Conservation (phyloP, 2,329 filamentous ascomycete species). For the Aureobasidium lini region DNA sequence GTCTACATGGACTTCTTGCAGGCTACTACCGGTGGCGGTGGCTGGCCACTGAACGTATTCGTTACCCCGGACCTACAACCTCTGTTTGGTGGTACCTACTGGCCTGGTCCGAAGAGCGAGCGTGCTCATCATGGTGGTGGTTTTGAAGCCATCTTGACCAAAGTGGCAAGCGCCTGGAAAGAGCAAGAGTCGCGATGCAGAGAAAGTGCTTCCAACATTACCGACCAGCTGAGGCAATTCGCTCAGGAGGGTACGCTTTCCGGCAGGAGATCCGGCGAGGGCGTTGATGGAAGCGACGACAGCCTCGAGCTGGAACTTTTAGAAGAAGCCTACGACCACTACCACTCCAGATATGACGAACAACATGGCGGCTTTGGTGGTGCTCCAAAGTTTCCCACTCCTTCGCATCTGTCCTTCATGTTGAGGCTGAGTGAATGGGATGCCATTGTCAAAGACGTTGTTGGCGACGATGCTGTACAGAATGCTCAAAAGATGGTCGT, state of each 20-base stretch:
- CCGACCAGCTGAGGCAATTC: slow-evolving; percentile 74
- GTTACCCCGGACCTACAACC: slow-evolving; percentile 87
- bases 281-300: slow-evolving; percentile 40
- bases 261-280: slow-evolving; percentile 21
- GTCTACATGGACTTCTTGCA: slow-evolving; percentile 99
- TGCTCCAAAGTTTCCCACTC: slow-evolving; percentile 84
- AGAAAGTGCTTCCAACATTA: slow-evolving; percentile 74
- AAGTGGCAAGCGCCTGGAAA: slow-evolving; percentile 66
- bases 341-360: slow-evolving; percentile 71
- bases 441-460: slow-evolving; percentile 68
- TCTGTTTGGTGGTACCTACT: slow-evolving; percentile 94
- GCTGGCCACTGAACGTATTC: slow-evolving; percentile 96
- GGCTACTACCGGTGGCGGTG: slow-evolving; percentile 79
- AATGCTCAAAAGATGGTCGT: slow-evolving; percentile 72
- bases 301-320: slow-evolving; percentile 82
- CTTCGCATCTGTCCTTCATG: slow-evolving; percentile 75
- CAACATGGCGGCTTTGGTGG: slow-evolving; percentile 66
- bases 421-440: slow-evolving; percentile 67
- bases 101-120: slow-evolving; percentile 68
- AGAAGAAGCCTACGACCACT: slow-evolving; percentile 80
- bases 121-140: slow-evolving; percentile 51
- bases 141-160: slow-evolving; percentile 75
- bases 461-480: slow-evolving; percentile 71
- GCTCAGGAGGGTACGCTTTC: slow-evolving; percentile 74
- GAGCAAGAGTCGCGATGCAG: slow-evolving; percentile 78